A percentile compares a stretch with the other conserved stretches of the same genome.
Conservation (phyloP, 2,329 filamentous ascomycete genomes). For the Chaetomiaceae sp. region DNA sequence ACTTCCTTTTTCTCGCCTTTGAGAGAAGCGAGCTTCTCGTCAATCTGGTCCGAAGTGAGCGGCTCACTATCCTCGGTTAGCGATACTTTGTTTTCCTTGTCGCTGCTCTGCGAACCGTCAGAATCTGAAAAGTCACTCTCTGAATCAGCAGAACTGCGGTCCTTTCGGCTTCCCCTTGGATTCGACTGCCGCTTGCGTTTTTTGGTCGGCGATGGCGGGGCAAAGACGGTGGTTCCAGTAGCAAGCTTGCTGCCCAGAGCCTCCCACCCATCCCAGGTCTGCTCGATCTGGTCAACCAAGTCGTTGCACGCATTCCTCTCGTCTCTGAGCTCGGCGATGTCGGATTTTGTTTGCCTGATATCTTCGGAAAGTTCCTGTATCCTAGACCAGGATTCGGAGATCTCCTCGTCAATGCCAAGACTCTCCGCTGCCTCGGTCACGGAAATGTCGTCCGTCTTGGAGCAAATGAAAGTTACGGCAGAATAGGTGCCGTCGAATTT, state of each 20-base stretch:
- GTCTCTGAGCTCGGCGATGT: slow-evolving; percentile 25
- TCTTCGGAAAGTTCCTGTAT: slow-evolving; percentile 4
- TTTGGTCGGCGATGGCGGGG: slow-evolving; percentile 15
- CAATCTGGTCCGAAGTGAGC: slow-evolving; percentile 19
- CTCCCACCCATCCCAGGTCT: slow-evolving; percentile 22
- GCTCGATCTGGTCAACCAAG: slow-evolving; percentile 20
- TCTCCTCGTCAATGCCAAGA: slow-evolving; percentile 18
- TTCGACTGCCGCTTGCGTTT: slow-evolving; percentile 22
- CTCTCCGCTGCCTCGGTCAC: slow-evolving; percentile 24
- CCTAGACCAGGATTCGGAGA: slow-evolving; percentile 11
- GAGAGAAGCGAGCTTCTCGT: slow-evolving; percentile 29
- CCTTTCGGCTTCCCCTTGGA: slow-evolving; percentile 16
- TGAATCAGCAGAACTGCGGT: slow-evolving; percentile 8
- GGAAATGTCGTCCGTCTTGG: slow-evolving; percentile 54
- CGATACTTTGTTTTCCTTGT: slow-evolving; percentile 20
- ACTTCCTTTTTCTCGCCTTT: slow-evolving; percentile 21
- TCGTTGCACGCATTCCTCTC: slow-evolving; percentile 28
- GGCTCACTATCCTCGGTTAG: slow-evolving; percentile 1
- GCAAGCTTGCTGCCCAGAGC: slow-evolving; percentile 13
- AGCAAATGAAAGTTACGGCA: slow-evolving; percentile 54
- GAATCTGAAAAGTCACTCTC: slow-evolving; percentile 16
- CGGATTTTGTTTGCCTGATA: neutral
- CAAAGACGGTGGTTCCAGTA: slow-evolving; percentile 21
- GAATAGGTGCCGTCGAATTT: slow-evolving; percentile 51
- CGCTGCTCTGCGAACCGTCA: slow-evolving; percentile 13